Base-by-base conservation (phyloP, 495 filamentous ascomycete genomes). In the Penicillium canariense region DNA sequence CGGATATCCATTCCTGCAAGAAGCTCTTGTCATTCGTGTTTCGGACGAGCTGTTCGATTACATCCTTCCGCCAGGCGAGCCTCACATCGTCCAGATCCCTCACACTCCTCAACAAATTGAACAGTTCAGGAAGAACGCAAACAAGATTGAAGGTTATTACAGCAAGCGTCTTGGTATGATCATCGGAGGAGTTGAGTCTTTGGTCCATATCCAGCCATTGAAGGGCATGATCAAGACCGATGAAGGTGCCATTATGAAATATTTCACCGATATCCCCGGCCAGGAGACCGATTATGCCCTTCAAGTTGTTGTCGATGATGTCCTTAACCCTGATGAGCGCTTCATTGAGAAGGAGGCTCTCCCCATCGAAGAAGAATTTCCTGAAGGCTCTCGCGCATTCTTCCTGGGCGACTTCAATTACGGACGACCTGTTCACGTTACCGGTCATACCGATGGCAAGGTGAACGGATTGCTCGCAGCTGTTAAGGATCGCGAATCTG, bases 381-480 rank as follows among this genome's bases (percentile, higher is more conserved):
- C 95, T 0, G 68, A 84, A 48, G 85, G 83, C 46, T 85, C 89
- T 12, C 80, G 83, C 35, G 91, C 87, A 1, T 97, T 99, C 76
- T 99, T 96, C 76, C 73, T 99, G n/a, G 95, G 95, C 36, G 95
- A 97, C 3, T 93, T 86, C 73, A 89, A 89, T 62, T 97, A 96
- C 61, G 95, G 95, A 11, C 83, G 91, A 39, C 94, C 95, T 1
- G 72, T 96, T 14, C 84, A 96, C 70, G 84, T 99, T 47, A 81
- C 81, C n/a, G 81, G 84, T 3, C 88, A 96, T 61, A 78, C 77
- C 9, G 75, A 81, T 42, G 85, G 87, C 56, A 90, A 86, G 62
- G 86, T 88, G 14, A 84, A 88, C 55, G 84, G 96, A 45, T 82
- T 87, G 76, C 72, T 99, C 31, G 84, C 84, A 5, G 78, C 81